Conservation (phyloP, 306 rosid species). For the Hippophae tibetana region DNA sequence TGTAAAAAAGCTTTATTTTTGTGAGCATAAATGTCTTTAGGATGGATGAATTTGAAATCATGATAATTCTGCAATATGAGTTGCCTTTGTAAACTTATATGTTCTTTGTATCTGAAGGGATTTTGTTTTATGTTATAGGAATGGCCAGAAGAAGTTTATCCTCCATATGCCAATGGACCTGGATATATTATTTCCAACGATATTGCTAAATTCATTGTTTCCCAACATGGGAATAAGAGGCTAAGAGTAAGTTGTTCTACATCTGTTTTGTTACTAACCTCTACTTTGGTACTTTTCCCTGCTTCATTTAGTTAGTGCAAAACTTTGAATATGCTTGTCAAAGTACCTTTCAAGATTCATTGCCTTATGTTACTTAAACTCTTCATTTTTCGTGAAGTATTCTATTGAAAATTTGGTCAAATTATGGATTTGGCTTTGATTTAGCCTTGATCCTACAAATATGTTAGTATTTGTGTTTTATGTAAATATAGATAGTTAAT, state of each 20-base stretch:
- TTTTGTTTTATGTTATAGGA: conserved; percentile 45
- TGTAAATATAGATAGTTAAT: too few species aligned
- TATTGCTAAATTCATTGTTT: conserved; percentile 52
- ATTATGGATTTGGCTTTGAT: too few species aligned
- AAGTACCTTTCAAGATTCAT: too few species aligned
- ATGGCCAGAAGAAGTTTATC: conserved; percentile 91
- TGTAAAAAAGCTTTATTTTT: too few species aligned
- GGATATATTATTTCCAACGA: conserved; percentile 77
- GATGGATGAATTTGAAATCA: too few species aligned
- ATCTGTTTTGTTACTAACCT: not conserved
- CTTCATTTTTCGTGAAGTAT: too few species aligned
- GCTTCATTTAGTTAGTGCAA: conserved; percentile 11
- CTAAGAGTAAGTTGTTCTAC: conserved; percentile 58
- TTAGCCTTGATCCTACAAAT: too few species aligned
- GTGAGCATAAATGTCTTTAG: too few species aligned
- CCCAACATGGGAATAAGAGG: conserved; percentile 46
- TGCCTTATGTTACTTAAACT: too few species aligned
- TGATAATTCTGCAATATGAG: too few species aligned
- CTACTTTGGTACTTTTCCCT: not conserved
- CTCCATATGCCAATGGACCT: conserved; percentile 96
- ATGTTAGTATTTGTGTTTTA: too few species aligned
- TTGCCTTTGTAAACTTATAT: not conserved
- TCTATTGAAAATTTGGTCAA: too few species aligned
- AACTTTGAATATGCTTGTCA: not conserved
- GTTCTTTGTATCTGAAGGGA: conserved; percentile 14